Conservation (phyloP, 345 rosid species). For the Clausena lansium region DNA sequence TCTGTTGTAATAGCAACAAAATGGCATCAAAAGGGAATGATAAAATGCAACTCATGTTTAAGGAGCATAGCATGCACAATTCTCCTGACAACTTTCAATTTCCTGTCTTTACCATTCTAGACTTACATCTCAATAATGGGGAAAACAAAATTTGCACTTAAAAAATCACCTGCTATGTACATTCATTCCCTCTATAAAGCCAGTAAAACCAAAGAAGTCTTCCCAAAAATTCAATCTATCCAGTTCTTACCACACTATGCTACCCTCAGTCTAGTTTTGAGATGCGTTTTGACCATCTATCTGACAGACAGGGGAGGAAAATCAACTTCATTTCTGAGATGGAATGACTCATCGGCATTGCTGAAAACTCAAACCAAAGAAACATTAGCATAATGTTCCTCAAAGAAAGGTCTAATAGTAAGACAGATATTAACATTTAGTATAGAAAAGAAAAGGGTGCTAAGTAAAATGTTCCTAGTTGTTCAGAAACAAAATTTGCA, state of each 20-base stretch:
- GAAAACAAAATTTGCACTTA: background rate
- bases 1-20: background rate
- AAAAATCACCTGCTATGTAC: background rate
- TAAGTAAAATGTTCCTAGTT: background rate
- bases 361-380: slow-evolving; percentile 18
- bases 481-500: background rate
- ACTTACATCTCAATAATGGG: background rate
- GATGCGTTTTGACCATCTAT: background rate
- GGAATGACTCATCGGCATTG: slow-evolving; percentile 18
- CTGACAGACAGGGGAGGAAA: slow-evolving; percentile 26
- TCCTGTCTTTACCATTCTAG: background rate
- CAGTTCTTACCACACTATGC: slow-evolving; percentile 15
- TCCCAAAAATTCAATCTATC: background rate
- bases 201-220: background rate
- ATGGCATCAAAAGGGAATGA: background rate
- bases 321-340: slow-evolving; percentile 31
- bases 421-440: too few species aligned
- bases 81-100: too few species aligned
- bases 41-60: background rate
- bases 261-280: background rate
- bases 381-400: background rate
- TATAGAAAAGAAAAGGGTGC: background rate
- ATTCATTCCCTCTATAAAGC: background rate
- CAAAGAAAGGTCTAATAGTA: background rate
- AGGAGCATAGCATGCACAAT: background rate